These are phyloP conservation scores for Podaxis sp. DNA, from an alignment of 768 basidiomycete species.

Conservation along the genomic window DNA sequence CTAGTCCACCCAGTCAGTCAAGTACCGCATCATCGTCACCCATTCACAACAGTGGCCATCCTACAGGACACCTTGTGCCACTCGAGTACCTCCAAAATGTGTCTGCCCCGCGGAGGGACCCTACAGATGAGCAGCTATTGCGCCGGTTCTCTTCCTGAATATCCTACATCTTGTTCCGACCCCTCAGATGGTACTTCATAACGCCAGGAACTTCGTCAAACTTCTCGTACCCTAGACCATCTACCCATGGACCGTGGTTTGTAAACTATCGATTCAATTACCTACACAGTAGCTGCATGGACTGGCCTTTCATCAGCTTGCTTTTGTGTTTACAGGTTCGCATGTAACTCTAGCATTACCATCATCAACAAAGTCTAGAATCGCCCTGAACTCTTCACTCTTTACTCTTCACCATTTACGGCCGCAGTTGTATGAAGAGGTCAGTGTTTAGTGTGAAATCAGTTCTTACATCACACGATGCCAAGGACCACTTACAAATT, in stretches of 20 bases:
- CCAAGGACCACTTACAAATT: no score
- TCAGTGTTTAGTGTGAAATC: not conserved
- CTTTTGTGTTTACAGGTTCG: not conserved
- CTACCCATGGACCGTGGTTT: not conserved
- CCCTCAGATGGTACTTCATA: not conserved
- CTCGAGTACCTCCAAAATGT: conserved; percentile 57
- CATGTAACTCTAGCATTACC: conserved; percentile 3
- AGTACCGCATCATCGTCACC: conserved; percentile 37
- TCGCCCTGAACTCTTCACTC: not conserved
- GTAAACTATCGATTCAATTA: conserved; percentile 5
- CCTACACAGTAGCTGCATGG: not conserved
- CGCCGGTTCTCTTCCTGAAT: conserved; percentile 45
- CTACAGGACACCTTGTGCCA: conserved; percentile 46
- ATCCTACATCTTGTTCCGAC: not conserved
- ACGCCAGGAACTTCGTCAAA: not conserved
- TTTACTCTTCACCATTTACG: not conserved
- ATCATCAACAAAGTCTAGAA: not conserved
- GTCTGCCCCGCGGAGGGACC: conserved; percentile 53
- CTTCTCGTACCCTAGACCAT: not conserved
- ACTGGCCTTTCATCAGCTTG: not conserved
- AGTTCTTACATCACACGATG: not conserved
- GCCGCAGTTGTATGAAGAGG: not conserved
- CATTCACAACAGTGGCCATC: conserved; percentile 27
- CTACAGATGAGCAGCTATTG: conserved; percentile 60
- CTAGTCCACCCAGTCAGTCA: conserved; percentile 28